These are phyloP conservation scores for Luvunga scandens DNA, from an alignment of 345 rosid genomes.

Conservation along the genomic window DNA sequence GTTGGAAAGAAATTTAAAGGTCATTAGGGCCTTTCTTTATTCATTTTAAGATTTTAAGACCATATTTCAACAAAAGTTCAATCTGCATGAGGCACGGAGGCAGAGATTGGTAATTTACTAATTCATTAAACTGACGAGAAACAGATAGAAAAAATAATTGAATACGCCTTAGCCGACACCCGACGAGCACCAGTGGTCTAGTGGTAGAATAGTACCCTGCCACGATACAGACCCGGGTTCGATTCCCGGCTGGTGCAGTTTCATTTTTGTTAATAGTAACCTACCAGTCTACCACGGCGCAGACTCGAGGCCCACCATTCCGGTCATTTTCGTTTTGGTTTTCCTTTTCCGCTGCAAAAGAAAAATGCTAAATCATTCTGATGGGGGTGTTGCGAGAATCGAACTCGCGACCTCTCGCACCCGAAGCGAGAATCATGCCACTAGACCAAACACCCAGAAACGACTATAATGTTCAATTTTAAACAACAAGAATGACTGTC, in stretches of 20 bases:
- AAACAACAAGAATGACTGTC: no score
- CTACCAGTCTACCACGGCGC: constrained; percentile 53
- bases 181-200: constrained; percentile 47
- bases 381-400: constrained; percentile 88
- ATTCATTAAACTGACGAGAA: no score
- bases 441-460: constrained; percentile 77
- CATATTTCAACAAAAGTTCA: no score
- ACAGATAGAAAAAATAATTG: no score
- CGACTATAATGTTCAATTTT: no score
- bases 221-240: constrained; percentile 53
- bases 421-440: constrained; percentile 99
- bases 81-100: no score
- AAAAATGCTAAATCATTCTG: not conserved
- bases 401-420: constrained; percentile 97
- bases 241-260: constrained; percentile 19
- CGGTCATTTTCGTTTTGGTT: not conserved
- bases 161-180: no score
- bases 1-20: no score
- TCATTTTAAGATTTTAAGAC: no score
- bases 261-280: constrained; percentile 29
- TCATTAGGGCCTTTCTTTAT: no score
- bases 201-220: constrained; percentile 69
- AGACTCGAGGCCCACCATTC: constrained; percentile 38
- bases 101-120: no score
- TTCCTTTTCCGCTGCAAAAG: no score